These are phyloP conservation scores for Fusarium devonianum DNA, from an alignment of 2,329 filamentous ascomycete species.

Conservation along the genomic window DNA sequence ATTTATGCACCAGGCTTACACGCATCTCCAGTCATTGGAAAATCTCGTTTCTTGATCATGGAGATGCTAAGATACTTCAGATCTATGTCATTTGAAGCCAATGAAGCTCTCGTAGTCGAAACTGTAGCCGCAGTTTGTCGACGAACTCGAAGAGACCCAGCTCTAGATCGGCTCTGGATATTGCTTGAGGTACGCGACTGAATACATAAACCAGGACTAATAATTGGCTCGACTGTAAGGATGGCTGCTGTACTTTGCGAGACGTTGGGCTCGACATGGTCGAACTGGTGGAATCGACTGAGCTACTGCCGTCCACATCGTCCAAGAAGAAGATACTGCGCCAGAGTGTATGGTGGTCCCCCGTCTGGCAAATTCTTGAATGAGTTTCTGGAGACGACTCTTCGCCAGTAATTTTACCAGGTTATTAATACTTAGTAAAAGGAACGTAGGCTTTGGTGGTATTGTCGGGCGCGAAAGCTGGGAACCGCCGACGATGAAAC, in stretches of 20 bases:
- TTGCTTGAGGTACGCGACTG: slow-evolving; percentile 14
- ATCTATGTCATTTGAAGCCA: slow-evolving; percentile 2
- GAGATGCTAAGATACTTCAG: slow-evolving; percentile 11
- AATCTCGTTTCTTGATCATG: background rate
- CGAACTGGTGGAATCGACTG: slow-evolving; percentile 3
- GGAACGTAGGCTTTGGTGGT: too few species aligned
- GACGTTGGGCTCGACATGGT: slow-evolving; percentile 21
- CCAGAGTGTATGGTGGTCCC: slow-evolving; percentile 1
- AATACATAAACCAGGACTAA: slow-evolving; percentile 11
- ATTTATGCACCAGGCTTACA: background rate
- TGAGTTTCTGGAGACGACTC: background rate
- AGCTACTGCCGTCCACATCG: slow-evolving; percentile 7
- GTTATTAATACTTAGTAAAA: slow-evolving; percentile 1
- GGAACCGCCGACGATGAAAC: too few species aligned
- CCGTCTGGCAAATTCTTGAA: slow-evolving; percentile 11
- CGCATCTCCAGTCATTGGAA: background rate
- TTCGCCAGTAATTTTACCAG: background rate
- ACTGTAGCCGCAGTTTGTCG: slow-evolving; percentile 6
- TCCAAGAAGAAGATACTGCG: background rate
- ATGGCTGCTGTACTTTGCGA: background rate
- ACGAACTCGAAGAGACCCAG: background rate
- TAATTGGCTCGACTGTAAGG: slow-evolving; percentile 12
- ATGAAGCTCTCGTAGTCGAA: slow-evolving; percentile 6
- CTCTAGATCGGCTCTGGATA: slow-evolving; percentile 9
- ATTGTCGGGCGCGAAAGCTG: too few species aligned